Conservation (phyloP, 2,329 filamentous ascomycete species). For the Calonectria multiphialidica region DNA sequence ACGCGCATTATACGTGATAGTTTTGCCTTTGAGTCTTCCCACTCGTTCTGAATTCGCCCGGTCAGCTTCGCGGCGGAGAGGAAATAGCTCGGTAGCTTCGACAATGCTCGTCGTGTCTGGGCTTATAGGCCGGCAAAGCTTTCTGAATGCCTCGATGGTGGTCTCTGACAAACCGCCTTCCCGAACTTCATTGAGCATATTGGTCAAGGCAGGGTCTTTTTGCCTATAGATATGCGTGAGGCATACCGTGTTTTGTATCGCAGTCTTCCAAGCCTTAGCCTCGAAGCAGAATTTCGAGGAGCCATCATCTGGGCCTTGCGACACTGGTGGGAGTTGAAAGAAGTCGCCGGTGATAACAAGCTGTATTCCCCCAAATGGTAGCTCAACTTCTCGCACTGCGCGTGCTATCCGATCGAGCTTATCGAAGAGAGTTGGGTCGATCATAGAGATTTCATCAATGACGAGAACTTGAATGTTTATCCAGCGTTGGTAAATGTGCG, state of each 20-base stretch:
- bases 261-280: slow-evolving; percentile 89
- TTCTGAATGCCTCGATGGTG: slow-evolving; percentile 82
- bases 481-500: slow-evolving; percentile 94
- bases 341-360: slow-evolving; percentile 97
- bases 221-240: slow-evolving; percentile 97
- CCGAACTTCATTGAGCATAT: slow-evolving; percentile 98
- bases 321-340: slow-evolving; percentile 95
- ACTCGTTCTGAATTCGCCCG: slow-evolving; percentile 84
- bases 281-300: slow-evolving; percentile 93
- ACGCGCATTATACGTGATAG: slow-evolving; percentile 75
- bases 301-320: slow-evolving; percentile 74
- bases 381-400: slow-evolving; percentile 86
- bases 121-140: slow-evolving; percentile 76
- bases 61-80: slow-evolving; percentile 91
- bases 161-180: slow-evolving; percentile 81
- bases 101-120: slow-evolving; percentile 76
- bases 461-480: slow-evolving; percentile 87
- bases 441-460: slow-evolving; percentile 98
- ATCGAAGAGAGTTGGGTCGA: slow-evolving; percentile 96
- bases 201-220: slow-evolving; percentile 87
- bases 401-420: slow-evolving; percentile 92
- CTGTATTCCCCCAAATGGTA: slow-evolving; percentile 96
- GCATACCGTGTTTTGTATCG: slow-evolving; percentile 94
- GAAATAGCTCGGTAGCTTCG: slow-evolving; percentile 86
- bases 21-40: slow-evolving; percentile 75